Base-by-base conservation (phyloP, 2,329 filamentous ascomycete genomes). In the Atkinsonella texensis region DNA sequence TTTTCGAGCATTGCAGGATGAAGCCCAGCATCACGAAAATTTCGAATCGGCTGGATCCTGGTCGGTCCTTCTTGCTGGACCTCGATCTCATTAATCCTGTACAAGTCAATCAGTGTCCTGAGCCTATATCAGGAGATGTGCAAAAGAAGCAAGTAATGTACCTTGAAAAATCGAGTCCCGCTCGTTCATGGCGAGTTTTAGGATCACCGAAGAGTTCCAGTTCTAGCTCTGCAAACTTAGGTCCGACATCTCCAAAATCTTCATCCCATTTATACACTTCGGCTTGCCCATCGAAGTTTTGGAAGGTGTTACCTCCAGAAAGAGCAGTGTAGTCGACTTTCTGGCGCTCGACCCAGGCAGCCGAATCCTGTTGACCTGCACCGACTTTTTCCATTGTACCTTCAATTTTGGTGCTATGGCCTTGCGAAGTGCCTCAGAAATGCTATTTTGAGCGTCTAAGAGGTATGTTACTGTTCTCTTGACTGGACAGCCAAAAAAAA, bases 1-100 rank as follows among this genome's bases (percentile, higher is more conserved):
- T 97, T 98, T 56, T 84, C 74, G 1, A 84, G 64, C 76, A 97
- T 85, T 31, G 82, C 77, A 0, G 93, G 93, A 60, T 98, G 93
- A 13, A 98, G 74, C 2, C 87, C 89, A 20, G 88, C 87, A 53
- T 86, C 76, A 1, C 83, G 72, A 65, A 95, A 97, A 0, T 60
- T 62, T 64, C 74, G 65, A 50, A 78, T 70, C 1, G 75, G 77
- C 0, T 67, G 51, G 46, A 83, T 76, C 8, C 74, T 74, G 39
- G 67, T 60, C 0, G 71, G 65, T 1, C 81, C 79, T 59, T 83
- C 80, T 57, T 84, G 81, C 17, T 62, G 62, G 13, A 84, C 76
- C 6, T 74, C 65, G 49, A 84, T 79, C 43, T 70, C 60, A 0
- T 69, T 61, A 51, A 84, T 77, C 31, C 80, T 84, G 50, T 1